Percentiles rank a stretch among this genome's conserved stretches.
These are phyloP conservation scores for Prunus mume DNA, from an alignment of 306 rosid species.

Conservation along the genomic window DNA sequence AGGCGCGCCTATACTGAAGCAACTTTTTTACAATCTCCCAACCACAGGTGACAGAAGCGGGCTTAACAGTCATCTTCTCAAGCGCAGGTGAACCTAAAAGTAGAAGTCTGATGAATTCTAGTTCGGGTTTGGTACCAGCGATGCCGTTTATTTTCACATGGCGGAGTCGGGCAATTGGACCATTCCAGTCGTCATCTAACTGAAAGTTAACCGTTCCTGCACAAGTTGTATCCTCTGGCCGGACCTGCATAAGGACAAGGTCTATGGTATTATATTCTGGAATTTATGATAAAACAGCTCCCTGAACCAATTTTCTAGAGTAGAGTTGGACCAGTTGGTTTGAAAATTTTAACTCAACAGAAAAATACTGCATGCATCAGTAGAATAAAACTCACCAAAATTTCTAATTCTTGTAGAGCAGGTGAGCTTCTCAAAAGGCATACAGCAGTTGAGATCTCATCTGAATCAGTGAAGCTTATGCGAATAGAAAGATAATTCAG, in stretches of 20 bases:
- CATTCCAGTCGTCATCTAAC: slow-evolving; percentile 29
- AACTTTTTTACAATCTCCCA: slow-evolving; percentile 42
- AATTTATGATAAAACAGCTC: not conserved
- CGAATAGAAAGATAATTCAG: slow-evolving; percentile 51
- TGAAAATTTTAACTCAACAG: not conserved
- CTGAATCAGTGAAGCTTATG: slow-evolving; percentile 46
- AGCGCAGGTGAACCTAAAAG: slow-evolving; percentile 47
- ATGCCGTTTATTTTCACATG: slow-evolving; percentile 44
- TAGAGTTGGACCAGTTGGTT: not conserved
- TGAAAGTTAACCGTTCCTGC: not conserved
- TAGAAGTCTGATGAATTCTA: slow-evolving; percentile 49
- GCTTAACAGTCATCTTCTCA: slow-evolving; percentile 53
- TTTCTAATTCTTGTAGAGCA: slow-evolving; percentile 49
- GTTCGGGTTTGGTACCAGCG: slow-evolving; percentile 37
- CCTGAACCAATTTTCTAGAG: not conserved
- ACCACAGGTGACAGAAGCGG: slow-evolving; percentile 24
- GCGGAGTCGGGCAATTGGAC: slow-evolving; percentile 32
- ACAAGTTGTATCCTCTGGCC: slow-evolving; percentile 30
- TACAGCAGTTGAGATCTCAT: slow-evolving; percentile 50
- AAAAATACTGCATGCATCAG: not conserved
- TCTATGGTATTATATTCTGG: not conserved
- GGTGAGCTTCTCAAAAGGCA: slow-evolving; percentile 58
- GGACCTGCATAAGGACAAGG: slow-evolving; percentile 34
- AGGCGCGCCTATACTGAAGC: slow-evolving; percentile 48
- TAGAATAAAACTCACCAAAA: slow-evolving; percentile 43